Conservation (phyloP, 352 stramenopile genomes). For the Globisporangium heterothallicum region DNA sequence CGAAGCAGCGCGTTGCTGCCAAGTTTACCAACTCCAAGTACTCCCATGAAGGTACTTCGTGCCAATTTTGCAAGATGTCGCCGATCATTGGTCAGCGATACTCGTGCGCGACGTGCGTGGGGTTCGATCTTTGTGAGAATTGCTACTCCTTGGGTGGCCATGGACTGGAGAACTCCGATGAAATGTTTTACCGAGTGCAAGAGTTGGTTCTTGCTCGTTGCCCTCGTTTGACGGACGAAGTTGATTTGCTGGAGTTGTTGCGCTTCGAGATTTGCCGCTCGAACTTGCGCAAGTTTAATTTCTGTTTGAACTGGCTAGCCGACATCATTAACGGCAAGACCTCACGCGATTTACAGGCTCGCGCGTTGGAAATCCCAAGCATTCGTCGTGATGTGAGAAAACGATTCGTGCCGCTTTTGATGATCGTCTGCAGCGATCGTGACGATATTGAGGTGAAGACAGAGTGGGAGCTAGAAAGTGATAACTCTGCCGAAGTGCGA, state of each 20-base stretch:
- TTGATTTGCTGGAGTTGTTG: constrained; percentile 74
- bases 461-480: constrained; percentile 79
- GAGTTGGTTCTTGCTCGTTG: constrained; percentile 69
- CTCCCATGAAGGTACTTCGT: constrained; percentile 69
- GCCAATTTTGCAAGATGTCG: constrained; percentile 74
- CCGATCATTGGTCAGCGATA: constrained; percentile 75
- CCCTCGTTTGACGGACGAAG: constrained; percentile 47
- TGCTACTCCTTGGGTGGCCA: constrained; percentile 81
- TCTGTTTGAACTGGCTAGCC: constrained; percentile 79
- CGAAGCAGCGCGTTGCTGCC: constrained; percentile 65
- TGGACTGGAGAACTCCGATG: constrained; percentile 80
- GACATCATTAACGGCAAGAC: constrained; percentile 79
- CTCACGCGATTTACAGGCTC: constrained; percentile 65
- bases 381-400: constrained; percentile 77
- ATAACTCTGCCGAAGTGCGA: constrained; percentile 59
- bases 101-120: constrained; percentile 72
- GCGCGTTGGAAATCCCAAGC: constrained; percentile 71
- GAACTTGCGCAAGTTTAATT: constrained; percentile 84
- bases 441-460: constrained; percentile 83
- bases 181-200: constrained; percentile 79
- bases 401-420: constrained; percentile 73
- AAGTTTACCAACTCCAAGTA: constrained; percentile 64
- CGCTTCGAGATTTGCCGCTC: constrained; percentile 84
- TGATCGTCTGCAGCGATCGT: constrained; percentile 70
- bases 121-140: constrained; percentile 76